phyloP scores from a whole-genome alignment of 139 green algal genomes.

The Chlamydomonas urium region DNA sequence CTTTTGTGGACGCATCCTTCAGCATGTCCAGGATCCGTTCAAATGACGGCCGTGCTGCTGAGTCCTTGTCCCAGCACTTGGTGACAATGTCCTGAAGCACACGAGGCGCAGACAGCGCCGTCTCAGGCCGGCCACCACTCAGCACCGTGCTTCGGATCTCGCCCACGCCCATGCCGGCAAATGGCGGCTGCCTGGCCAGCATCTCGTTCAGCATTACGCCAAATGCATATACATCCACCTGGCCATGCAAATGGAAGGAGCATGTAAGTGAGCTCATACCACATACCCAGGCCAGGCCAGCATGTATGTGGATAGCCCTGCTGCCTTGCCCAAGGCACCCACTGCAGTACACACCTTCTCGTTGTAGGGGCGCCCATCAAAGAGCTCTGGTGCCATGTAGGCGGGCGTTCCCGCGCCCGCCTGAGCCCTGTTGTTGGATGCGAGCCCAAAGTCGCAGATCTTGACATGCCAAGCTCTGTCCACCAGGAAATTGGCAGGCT shows the following conservation, averaged over 20 bases:
- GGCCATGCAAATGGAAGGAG: neutral
- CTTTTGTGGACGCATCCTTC: constrained; percentile 21
- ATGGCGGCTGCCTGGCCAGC: constrained; percentile 27
- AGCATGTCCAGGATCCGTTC: constrained; percentile 35
- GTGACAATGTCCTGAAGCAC: neutral
- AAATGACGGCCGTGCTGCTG: constrained; percentile 33
- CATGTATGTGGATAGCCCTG: no score
- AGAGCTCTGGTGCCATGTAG: constrained; percentile 75
- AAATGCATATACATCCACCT: constrained; percentile 76
- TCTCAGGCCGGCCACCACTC: constrained; percentile 35
- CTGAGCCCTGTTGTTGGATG: constrained; percentile 40
- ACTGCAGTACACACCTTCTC: constrained; percentile 44
- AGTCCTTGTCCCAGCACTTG: constrained; percentile 27
- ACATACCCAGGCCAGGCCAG: no score
- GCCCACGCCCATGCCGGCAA: neutral
- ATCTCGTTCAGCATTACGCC: constrained; percentile 74
- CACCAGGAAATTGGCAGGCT: constrained; percentile 81
- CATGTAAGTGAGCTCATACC: no score
- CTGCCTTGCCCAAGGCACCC: no score
- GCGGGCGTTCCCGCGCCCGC: constrained; percentile 52
- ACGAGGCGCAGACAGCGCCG: constrained; percentile 39
- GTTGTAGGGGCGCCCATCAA: constrained; percentile 50
- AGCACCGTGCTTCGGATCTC: constrained; percentile 33
- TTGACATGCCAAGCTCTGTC: constrained; percentile 59
- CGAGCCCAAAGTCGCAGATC: constrained; percentile 60